These are phyloP conservation scores for Adansonia rubrostipa DNA, from an alignment of 441 rosid genomes.

Conservation along the genomic window DNA sequence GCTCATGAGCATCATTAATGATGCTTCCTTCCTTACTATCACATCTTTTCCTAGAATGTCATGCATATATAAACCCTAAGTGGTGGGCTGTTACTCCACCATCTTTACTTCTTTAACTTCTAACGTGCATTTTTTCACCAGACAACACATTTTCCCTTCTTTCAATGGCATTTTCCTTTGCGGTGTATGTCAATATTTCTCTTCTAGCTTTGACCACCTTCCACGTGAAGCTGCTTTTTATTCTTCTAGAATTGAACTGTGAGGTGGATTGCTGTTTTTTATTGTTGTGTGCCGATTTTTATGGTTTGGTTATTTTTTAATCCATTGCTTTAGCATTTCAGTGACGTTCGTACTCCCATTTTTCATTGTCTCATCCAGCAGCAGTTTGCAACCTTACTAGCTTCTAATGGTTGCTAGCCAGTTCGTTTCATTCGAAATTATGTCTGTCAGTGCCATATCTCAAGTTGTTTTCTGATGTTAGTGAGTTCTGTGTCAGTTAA, in stretches of 20 bases:
- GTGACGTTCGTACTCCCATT: not conserved
- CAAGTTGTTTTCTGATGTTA: not conserved
- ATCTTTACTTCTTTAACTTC: not conserved
- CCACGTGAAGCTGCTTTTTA: not conserved
- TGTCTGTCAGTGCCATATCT: not conserved
- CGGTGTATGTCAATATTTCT: not conserved
- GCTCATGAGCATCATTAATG: not conserved
- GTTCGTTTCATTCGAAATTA: not conserved
- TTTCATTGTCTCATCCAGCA: not conserved
- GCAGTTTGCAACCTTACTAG: not conserved
- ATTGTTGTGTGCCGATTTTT: not conserved
- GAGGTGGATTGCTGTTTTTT: not conserved
- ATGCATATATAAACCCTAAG: not conserved
- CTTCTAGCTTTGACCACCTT: not conserved
- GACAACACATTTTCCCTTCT: not conserved
- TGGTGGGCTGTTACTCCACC: not conserved
- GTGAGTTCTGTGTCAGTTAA: constrained; percentile 1
- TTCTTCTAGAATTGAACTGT: not conserved
- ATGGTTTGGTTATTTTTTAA: not conserved
- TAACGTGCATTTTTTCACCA: not conserved
- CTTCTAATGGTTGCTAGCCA: not conserved
- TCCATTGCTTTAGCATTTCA: not conserved
- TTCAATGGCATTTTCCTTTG: not conserved
- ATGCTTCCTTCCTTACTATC: not conserved
- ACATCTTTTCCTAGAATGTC: constrained; percentile 1